A percentile compares a stretch with the other conserved stretches of the same genome.
Conservation (phyloP, 352 stramenopile genomes). For the Phytophthora macrochlamydospora region DNA sequence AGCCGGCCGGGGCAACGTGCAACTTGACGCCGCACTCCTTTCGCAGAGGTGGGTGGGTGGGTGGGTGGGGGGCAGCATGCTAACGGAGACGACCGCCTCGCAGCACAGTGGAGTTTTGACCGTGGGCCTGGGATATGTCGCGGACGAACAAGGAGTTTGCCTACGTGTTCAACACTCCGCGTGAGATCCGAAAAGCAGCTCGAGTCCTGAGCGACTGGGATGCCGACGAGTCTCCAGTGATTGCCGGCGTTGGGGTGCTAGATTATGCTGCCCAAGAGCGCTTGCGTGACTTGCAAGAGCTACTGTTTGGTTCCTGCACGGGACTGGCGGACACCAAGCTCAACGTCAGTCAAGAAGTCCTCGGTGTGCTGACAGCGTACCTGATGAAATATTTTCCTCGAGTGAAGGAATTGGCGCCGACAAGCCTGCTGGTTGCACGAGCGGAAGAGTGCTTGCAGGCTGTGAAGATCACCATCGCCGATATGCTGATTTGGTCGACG, state of each 20-base stretch:
- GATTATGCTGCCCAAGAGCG: slow-evolving; percentile 3
- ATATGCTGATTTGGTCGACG: not conserved
- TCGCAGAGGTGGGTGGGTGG: slow-evolving; percentile 6
- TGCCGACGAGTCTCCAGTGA: not conserved
- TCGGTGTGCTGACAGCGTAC: slow-evolving; percentile 10
- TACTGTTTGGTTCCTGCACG: slow-evolving; percentile 6
- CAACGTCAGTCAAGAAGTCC: slow-evolving; percentile 2
- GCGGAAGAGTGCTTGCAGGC: slow-evolving; percentile 8
- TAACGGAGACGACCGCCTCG: slow-evolving; percentile 20
- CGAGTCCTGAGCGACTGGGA: slow-evolving; percentile 23
- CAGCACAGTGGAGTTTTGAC: slow-evolving; percentile 38
- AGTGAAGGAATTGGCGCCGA: slow-evolving; percentile 2
- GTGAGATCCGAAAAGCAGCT: slow-evolving; percentile 5
- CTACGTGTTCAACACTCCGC: slow-evolving; percentile 26
- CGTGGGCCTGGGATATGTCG: slow-evolving; percentile 34
- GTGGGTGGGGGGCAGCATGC: slow-evolving; percentile 18
- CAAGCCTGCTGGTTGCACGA: not conserved
- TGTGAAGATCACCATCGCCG: not conserved
- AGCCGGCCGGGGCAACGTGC: slow-evolving; percentile 1
- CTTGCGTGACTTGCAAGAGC: not conserved
- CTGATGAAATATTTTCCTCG: slow-evolving; percentile 5
- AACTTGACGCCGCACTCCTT: slow-evolving; percentile 34
- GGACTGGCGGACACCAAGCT: slow-evolving; percentile 1
- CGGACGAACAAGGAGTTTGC: slow-evolving; percentile 35
- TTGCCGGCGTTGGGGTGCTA: slow-evolving; percentile 3